Base-by-base conservation (phyloP, 306 rosid species). In the Fragaria vesca region DNA sequence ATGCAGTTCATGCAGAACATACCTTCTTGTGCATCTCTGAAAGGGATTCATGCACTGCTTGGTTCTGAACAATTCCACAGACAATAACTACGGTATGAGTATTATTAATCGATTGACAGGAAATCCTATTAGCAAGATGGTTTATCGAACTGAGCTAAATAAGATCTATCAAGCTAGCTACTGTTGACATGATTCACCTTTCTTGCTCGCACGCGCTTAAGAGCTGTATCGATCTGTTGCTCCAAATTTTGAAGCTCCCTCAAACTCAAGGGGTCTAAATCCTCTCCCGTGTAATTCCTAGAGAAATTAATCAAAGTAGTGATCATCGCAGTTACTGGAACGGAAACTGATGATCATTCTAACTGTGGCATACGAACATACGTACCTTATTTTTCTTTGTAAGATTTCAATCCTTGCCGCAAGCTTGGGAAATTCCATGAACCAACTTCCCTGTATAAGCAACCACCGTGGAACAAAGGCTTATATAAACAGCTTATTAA, bases 171-270 rank as follows among this genome's bases (percentile, higher is more conserved):
- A 38, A 38, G 43, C 11, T 21, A 12, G 54, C 60, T 55, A 55
- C 62, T 15, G 13, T 65, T n/a, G 0, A 24, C n/a, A 13, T 50
- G 21, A 16, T 50, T 71, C 67, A 93, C 98, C 97, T 93, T 93
- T 88, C 84, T 88, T 17, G 84, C 63, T 88, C 98, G 74, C 71
- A 93, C 77, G 45, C 97, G 93, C 89, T 85, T 89, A 66, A 93
- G 87, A 77, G 94, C 88, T 78, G 77, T 50, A 38, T 89, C 95
- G 60, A 93, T 88, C 72, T 89, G 98, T 48, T 87, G 88, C 81
- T 93, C 98, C 69, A 93, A 85, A 83, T 81, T 80, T 78, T 89
- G 91, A 83, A 93, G 89, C 83, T 93, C 97, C 86, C 88, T 87
- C 83, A 87, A 75, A 84, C 78, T 88, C 72, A 91, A 73, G 48